Evolutionary conservation across 306 rosid genomes (phyloP).

Genomic region (Lupinus albus): DNA sequence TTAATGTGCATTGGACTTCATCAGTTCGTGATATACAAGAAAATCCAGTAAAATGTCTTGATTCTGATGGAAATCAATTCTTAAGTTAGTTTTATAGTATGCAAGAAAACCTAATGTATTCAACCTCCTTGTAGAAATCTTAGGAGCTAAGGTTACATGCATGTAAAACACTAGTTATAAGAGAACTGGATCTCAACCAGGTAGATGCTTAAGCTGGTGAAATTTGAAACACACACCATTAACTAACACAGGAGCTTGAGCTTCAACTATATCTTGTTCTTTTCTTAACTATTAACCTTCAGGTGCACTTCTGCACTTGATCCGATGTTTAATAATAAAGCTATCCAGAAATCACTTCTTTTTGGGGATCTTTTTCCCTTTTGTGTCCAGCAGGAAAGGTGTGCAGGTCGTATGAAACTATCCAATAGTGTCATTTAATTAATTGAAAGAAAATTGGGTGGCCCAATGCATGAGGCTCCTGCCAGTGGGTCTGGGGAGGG

Average conservation of each 20-base stretch:
- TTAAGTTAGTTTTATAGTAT: background rate
- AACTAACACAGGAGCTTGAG: slow-evolving; percentile 13
- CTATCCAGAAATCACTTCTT: slow-evolving; percentile 19
- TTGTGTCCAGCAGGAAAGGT: background rate
- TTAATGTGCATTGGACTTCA: slow-evolving; percentile 27
- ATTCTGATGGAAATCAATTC: slow-evolving; percentile 23
- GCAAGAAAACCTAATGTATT: slow-evolving; percentile 31
- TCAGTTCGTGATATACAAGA: slow-evolving; percentile 10
- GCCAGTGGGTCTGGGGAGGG: too few relatives aligned
- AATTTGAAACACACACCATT: slow-evolving; percentile 28
- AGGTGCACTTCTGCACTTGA: background rate
- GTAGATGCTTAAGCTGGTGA: slow-evolving; percentile 24
- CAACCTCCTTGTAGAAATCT: slow-evolving; percentile 17
- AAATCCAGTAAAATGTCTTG: background rate
- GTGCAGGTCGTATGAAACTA: slow-evolving; percentile 12
- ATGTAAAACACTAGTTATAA: slow-evolving; percentile 15
- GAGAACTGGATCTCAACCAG: slow-evolving; percentile 30
- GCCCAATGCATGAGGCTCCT: too few relatives aligned
- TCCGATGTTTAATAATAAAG: slow-evolving; percentile 5
- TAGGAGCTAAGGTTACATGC: slow-evolving; percentile 20
- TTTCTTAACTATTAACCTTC: slow-evolving; percentile 22
- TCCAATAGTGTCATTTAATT: slow-evolving; percentile 12
- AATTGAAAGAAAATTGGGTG: background rate
- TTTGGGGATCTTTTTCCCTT: background rate
- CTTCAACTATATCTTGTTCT: slow-evolving; percentile 18